Evolutionary conservation across 1,284 basidiomycete genomes (phyloP).

Genomic region (Malassezia cuniculi): DNA sequence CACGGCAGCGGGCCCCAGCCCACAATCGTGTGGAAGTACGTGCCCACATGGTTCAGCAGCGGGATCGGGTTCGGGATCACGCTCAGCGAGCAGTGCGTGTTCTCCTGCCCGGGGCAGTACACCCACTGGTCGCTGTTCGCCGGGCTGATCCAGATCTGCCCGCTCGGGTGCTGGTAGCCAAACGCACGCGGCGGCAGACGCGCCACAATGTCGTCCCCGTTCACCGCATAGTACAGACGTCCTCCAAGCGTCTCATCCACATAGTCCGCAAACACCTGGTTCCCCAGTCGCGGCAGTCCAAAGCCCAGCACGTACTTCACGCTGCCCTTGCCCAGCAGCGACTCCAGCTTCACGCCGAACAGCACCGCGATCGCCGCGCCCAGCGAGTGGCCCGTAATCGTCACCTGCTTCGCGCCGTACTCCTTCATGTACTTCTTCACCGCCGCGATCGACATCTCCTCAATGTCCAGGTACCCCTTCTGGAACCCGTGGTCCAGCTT

Average conservation of each 20-base stretch:
- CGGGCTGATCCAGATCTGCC: slow-evolving; percentile 28
- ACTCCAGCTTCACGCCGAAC: slow-evolving; percentile 22
- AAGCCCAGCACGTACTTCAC: slow-evolving; percentile 17
- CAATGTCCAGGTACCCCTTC: slow-evolving; percentile 21
- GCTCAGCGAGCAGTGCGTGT: slow-evolving; percentile 19
- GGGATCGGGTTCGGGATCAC: slow-evolving; percentile 13
- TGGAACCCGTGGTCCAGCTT: slow-evolving; percentile 25
- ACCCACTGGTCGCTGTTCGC: slow-evolving; percentile 15
- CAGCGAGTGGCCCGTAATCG: slow-evolving; percentile 26
- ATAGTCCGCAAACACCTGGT: slow-evolving; percentile 20
- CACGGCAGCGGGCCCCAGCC: slow-evolving; percentile 18
- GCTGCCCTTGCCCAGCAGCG: slow-evolving; percentile 11
- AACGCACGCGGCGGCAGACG: slow-evolving; percentile 15
- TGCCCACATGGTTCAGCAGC: slow-evolving; percentile 19
- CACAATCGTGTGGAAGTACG: slow-evolving; percentile 25
- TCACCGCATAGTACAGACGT: slow-evolving; percentile 19
- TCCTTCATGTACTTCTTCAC: slow-evolving; percentile 17
- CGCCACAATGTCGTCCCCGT: slow-evolving; percentile 20
- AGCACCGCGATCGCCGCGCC: slow-evolving; percentile 23
- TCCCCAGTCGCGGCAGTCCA: slow-evolving; percentile 20
- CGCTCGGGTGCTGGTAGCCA: slow-evolving; percentile 18
- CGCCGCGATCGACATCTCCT: slow-evolving; percentile 17
- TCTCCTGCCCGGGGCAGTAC: slow-evolving; percentile 28
- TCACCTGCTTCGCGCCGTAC: slow-evolving; percentile 12
- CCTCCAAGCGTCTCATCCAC: slow-evolving; percentile 18